Percentiles rank a stretch among this genome's conserved stretches.
Evolutionary conservation across 805 yeast species (phyloP).

Genomic region (Saccharomycopsis selenospora): DNA sequence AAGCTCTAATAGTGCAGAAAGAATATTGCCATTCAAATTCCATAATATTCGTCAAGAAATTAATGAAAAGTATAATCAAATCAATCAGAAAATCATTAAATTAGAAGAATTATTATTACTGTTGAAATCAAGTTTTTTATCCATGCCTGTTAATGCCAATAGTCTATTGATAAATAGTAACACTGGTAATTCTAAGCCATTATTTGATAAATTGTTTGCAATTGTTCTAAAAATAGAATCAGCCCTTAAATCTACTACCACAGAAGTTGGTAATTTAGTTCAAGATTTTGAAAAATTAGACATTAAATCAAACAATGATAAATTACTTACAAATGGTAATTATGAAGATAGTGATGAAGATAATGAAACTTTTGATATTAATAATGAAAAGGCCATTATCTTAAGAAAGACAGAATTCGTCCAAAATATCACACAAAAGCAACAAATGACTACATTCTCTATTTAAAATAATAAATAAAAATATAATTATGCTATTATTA

Average conservation of each 20-base stretch:
- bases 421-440: too few species aligned
- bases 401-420: too few species aligned
- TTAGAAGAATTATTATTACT: not conserved
- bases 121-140: not conserved
- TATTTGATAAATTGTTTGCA: not conserved
- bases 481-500: too few species aligned
- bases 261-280: not conserved
- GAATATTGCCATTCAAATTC: not conserved
- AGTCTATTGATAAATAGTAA: not conserved
- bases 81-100: not conserved
- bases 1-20: not conserved
- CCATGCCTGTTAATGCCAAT: not conserved
- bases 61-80: not conserved
- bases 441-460: too few species aligned
- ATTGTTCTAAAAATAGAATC: not conserved
- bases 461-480: too few species aligned
- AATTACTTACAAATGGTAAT: too few species aligned
- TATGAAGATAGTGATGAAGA: too few species aligned
- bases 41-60: not conserved
- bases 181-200: not conserved
- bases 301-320: too few species aligned
- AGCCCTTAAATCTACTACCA: not conserved
- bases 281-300: too few species aligned
- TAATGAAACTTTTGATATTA: too few species aligned
- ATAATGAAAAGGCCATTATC: too few species aligned